Conservation (phyloP, 1,284 basidiomycete species). For the Apiotrichum gracile region DNA sequence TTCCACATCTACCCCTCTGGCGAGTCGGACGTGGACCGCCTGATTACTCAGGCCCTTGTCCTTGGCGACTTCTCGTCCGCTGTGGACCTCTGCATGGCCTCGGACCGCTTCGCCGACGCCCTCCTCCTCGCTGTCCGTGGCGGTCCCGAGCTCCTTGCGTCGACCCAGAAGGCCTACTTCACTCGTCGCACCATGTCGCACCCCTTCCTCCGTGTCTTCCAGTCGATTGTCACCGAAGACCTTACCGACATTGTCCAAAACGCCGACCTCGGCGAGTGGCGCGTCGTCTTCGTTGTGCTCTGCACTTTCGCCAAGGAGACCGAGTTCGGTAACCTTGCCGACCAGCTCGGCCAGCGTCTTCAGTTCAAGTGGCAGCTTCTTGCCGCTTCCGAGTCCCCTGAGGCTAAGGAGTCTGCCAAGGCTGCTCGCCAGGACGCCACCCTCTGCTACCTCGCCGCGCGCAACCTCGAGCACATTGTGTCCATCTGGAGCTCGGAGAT, state of each 20-base stretch:
- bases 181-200: conserved; percentile 67
- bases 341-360: conserved; percentile 85
- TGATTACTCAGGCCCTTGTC: conserved; percentile 89
- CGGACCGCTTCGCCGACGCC: conserved; percentile 88
- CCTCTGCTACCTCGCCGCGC: conserved; percentile 84
- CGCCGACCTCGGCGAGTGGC: conserved; percentile 90
- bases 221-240: conserved; percentile 90
- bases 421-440: conserved; percentile 82
- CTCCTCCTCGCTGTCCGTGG: conserved; percentile 89
- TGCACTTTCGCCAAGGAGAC: conserved; percentile 87
- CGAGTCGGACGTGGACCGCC: conserved; percentile 78
- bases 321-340: conserved; percentile 79
- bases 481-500: conserved; percentile 92
- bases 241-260: conserved; percentile 91
- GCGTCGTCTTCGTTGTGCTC: conserved; percentile 92
- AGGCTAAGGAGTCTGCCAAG: conserved; percentile 49
- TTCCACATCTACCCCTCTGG: conserved; percentile 89
- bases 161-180: conserved; percentile 92
- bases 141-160: conserved; percentile 78
- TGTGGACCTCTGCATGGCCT: conserved; percentile 83
- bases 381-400: conserved; percentile 51
- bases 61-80: conserved; percentile 91
- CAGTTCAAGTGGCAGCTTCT: conserved; percentile 71
- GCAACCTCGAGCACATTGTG: conserved; percentile 79
- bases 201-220: conserved; percentile 90